Evolutionary conservation across 225 moss, liverwort and hornwort species (phyloP), one percentile per base, ranked within the genome.

Genomic region (Thuidium tamariscinum): DNA sequence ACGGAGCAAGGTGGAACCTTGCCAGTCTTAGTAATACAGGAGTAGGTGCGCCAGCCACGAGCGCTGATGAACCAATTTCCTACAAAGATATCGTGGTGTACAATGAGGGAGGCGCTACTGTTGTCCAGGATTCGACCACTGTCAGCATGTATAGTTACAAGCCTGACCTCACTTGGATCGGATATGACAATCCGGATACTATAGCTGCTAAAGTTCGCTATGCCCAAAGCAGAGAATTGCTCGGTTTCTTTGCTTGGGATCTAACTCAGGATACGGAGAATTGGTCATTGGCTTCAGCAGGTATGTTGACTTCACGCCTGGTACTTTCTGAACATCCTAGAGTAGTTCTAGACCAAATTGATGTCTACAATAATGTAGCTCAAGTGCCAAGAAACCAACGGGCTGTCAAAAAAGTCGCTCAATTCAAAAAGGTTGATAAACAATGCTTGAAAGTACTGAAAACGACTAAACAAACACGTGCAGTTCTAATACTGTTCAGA

Each of bases 1-100:
- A 96, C 75, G 96, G 98, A 10, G 88, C 92, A 30, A 87, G 90
- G 42, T 98, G 98, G 98, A 88, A 82, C 21, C 90, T 97, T 14
- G 81, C 83, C 73, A 92, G 95, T 84, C 89, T 93, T 71, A 82
- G 61, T 20, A 71, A 82, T 10, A 85, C 83, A 7, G 90, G 95
- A 34, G 80, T 97, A 44, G 88, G 88, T 8, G 96, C 97, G 71
- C 90, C 98, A 23, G 95, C 98, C 13, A 91, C 84, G 4, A 90
- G 88, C 12, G 91, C 92, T 12, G 95, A 93, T 37, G 88, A 89
- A 49, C 78, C 87, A 3, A 67, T 87, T 25, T 4, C 74, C 11
- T 94, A 93, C 71, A 79, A 63, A 15, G 93, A 93, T 68, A 91
- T 91, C 29, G 90, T 91, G 46, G 82, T 62, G 25, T 94, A 93